Evolutionary conservation across 176 grass and related monocot genomes (phyloP).

Genomic region (Oryza meyeriana): DNA sequence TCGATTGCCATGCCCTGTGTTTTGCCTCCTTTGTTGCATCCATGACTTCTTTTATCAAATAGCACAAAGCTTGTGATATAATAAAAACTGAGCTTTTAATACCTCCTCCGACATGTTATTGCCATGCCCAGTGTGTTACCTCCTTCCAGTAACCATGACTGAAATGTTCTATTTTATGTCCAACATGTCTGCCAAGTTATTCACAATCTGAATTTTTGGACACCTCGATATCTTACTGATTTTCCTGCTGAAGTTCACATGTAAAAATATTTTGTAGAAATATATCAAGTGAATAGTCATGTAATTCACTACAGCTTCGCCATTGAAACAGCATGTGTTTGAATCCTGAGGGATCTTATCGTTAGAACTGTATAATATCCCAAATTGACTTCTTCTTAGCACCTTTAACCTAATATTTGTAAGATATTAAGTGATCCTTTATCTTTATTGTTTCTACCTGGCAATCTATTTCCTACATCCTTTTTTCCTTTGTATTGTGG

Average conservation of each 20-base stretch:
- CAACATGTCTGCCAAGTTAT: background rate
- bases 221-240: background rate
- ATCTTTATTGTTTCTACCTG: background rate
- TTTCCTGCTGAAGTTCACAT: background rate
- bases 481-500: background rate
- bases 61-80: background rate
- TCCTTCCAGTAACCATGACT: background rate
- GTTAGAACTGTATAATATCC: background rate
- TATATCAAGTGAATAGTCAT: background rate
- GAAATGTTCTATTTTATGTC: background rate
- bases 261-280: background rate
- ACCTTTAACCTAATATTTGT: background rate
- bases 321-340: background rate
- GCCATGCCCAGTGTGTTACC: background rate
- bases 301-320: background rate
- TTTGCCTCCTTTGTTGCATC: background rate
- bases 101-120: background rate
- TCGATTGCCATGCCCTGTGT: background rate
- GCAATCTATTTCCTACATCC: background rate
- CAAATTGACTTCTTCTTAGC: background rate
- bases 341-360: background rate
- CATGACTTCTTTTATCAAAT: background rate
- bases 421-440: background rate
- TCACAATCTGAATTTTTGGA: background rate
- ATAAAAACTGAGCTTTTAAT: background rate